phyloP scores from a whole-genome alignment of 2,329 filamentous ascomycete species.

The Colletotrichum lupini region DNA sequence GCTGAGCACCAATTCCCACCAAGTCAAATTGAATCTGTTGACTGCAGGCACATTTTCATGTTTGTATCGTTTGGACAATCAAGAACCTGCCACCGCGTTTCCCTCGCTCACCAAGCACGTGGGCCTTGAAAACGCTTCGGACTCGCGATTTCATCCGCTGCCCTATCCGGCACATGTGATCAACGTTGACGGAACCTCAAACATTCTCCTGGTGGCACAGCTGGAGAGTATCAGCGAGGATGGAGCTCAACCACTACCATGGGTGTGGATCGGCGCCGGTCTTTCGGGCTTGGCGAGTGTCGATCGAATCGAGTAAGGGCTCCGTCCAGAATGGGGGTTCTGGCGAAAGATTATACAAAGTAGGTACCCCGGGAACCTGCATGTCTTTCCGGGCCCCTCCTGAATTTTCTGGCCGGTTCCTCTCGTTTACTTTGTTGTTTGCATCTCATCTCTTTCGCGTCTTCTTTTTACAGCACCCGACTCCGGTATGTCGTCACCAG shows the following conservation, averaged over 20 bases:
- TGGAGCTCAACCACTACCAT: conserved; percentile 6
- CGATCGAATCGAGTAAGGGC: conserved; percentile 27
- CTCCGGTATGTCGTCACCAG: neutral
- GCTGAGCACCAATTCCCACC: neutral
- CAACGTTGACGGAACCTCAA: conserved; percentile 5
- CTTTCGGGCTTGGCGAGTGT: neutral
- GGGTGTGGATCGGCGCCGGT: conserved; percentile 2
- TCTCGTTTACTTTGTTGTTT: neutral
- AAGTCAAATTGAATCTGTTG: neutral
- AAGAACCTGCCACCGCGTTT: neutral
- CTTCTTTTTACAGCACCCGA: neutral
- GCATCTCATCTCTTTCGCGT: neutral
- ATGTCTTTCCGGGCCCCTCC: neutral
- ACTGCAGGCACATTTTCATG: too few relatives aligned
- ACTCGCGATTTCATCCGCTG: neutral
- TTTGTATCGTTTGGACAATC: neutral
- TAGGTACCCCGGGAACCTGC: neutral
- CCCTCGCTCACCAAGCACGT: neutral
- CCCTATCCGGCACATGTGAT: neutral
- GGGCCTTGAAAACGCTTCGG: neutral
- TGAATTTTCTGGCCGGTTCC: neutral
- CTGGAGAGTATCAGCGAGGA: conserved; percentile 6
- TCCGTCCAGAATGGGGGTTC: neutral
- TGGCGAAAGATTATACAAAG: neutral
- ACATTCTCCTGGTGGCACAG: neutral